Evolutionary conservation across 164 flowering plant species (phyloP).

Genomic region (Protea cynaroides): DNA sequence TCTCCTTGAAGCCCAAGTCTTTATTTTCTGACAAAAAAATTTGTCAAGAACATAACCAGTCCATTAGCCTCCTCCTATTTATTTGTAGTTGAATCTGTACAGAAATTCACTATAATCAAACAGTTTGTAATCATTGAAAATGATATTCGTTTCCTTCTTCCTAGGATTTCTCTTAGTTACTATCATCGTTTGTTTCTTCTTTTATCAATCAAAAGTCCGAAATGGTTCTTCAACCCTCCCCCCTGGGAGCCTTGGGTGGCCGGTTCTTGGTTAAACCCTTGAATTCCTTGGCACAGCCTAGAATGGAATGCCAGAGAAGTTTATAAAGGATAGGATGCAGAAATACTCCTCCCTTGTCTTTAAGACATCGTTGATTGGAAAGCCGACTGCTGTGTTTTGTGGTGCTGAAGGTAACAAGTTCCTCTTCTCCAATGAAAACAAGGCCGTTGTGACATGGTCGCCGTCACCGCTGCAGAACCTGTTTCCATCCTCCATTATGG

Average conservation of each 20-base stretch:
- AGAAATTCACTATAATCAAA: too few relatives aligned
- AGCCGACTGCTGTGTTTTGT: conserved; percentile 14
- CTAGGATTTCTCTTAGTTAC: neutral
- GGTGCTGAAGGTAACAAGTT: conserved; percentile 22
- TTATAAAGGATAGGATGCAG: conserved; percentile 8
- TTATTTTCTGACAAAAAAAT: too few relatives aligned
- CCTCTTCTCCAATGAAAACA: conserved; percentile 16
- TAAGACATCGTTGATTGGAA: conserved; percentile 18
- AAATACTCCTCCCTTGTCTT: conserved; percentile 4
- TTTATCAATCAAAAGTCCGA: neutral
- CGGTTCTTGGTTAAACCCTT: conserved; percentile 10
- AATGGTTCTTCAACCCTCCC: neutral
- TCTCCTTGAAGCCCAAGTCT: too few relatives aligned
- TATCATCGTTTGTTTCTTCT: neutral
- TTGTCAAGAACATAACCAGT: too few relatives aligned
- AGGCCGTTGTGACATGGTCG: conserved; percentile 18
- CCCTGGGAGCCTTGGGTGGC: conserved; percentile 8
- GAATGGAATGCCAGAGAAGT: conserved; percentile 1
- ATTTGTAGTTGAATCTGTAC: too few relatives aligned
- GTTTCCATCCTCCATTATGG: conserved; percentile 2
- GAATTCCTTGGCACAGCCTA: neutral
- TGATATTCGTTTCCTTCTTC: neutral
- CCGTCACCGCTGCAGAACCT: conserved; percentile 16
- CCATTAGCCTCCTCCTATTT: too few relatives aligned
- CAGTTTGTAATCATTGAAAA: neutral